A percentile compares a stretch with the other conserved stretches of the same genome.
phyloP scores from a whole-genome alignment of 1,139 yeast genomes.

The Pichia kudriavzevii region DNA sequence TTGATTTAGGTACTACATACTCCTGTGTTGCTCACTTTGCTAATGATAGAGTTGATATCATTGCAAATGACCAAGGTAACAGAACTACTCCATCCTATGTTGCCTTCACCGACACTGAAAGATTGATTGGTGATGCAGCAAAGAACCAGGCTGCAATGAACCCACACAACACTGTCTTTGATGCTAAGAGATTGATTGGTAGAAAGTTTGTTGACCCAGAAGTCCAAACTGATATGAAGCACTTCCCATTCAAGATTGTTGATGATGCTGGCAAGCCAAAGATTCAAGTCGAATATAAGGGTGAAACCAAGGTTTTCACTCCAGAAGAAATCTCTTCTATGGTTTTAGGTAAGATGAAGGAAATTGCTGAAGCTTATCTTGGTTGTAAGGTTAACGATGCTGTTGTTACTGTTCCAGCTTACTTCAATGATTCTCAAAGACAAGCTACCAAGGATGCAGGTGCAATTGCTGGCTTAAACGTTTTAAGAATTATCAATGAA shows the following conservation, averaged over 20 bases:
- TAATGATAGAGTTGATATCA: conserved; percentile 72
- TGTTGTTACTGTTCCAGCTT: conserved; percentile 91
- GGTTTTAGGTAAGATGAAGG: conserved; percentile 94
- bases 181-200: conserved; percentile 95
- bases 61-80: conserved; percentile 98
- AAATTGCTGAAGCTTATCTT: conserved; percentile 88
- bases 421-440: conserved; percentile 94
- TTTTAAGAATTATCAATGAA: conserved; percentile 89
- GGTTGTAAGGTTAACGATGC: conserved; percentile 90
- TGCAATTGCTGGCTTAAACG: conserved; percentile 92
- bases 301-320: conserved; percentile 84
- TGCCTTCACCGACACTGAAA: conserved; percentile 91
- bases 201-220: conserved; percentile 83
- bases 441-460: conserved; percentile 98
- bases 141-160: conserved; percentile 96
- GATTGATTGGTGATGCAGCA: conserved; percentile 97
- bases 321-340: conserved; percentile 95
- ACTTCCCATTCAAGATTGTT: conserved; percentile 91
- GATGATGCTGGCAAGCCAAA: conserved; percentile 77
- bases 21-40: conserved; percentile 92
- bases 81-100: conserved; percentile 96
- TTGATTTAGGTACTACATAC: conserved; percentile 97
- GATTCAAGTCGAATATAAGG: conserved; percentile 87
- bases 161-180: conserved; percentile 92
- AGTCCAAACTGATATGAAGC: conserved; percentile 90